Evolutionary conservation across 148 eudicot genomes (phyloP).

Genomic region (Cornus florida): DNA sequence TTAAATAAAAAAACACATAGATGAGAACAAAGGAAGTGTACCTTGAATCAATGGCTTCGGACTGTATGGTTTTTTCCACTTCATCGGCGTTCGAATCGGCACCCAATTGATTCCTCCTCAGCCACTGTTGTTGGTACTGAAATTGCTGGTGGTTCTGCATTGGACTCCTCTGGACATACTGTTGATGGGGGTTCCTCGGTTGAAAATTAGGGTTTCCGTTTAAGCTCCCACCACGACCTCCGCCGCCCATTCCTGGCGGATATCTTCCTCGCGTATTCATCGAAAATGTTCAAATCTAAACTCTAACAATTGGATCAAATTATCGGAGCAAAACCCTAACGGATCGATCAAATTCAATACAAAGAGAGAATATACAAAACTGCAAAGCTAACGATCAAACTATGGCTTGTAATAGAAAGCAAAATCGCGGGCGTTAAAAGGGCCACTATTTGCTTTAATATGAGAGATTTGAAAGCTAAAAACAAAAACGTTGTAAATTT

Average conservation of each 20-base stretch:
- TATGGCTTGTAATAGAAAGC: neutral
- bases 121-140: constrained; percentile 57
- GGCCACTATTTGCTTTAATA: constrained; percentile 10
- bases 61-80: constrained; percentile 74
- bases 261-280: constrained; percentile 43
- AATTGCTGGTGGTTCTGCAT: constrained; percentile 39
- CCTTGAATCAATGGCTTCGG: constrained; percentile 71
- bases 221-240: constrained; percentile 47
- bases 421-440: constrained; percentile 13
- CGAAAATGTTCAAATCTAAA: constrained; percentile 4
- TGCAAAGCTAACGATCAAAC: constrained; percentile 1
- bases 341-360: neutral
- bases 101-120: constrained; percentile 57
- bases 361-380: neutral
- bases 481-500: neutral
- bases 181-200: constrained; percentile 36
- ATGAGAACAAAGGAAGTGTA: constrained; percentile 11
- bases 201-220: constrained; percentile 54
- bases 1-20: neutral
- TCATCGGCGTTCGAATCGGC: constrained; percentile 43
- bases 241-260: constrained; percentile 75
- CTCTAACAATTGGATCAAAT: constrained; percentile 9
- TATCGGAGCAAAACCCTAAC: neutral
- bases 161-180: constrained; percentile 41
- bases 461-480: constrained; percentile 7